Base-by-base conservation (phyloP, 2,329 filamentous ascomycete species). In the Dryadomyces quercivorus region DNA sequence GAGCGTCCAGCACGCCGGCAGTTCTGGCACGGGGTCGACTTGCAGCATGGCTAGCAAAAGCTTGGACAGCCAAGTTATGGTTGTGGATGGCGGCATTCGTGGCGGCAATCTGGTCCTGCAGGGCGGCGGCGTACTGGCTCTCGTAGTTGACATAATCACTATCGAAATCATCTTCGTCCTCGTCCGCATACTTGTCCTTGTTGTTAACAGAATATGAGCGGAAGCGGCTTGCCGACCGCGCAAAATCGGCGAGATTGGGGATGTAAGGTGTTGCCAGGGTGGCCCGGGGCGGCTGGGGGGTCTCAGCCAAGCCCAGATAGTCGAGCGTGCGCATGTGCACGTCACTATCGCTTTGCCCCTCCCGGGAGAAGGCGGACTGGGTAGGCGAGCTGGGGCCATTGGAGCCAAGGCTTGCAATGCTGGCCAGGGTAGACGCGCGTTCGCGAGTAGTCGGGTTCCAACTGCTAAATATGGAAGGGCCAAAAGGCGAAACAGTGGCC, bases 131-230 rank as follows among this genome's bases (percentile, higher is more conserved):
- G 57, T 81, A 81, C 52, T 81, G 75, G 57, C 65, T 75, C 56
- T 82, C 78, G 47, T 79, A 70, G 20, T 70, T 69, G 53, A 80
- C 65, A 56, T 71, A 65, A 21, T 76, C 76, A 20, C 66, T 63
- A 42, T 78, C 83, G 57, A 86, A 88, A 16, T 88, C 84, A 57
- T 90, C 86, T 52, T 90, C 85, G 52, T 90, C 85, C 53, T 89
- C 85, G 62, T 94, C 89, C 2, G 87, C 91, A 63, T 97, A 97
- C 68, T 93, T 94, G 67, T 97, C 92, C 70, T 95, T 96, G 55
- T 95, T 94, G 69, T 98, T 98, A 60, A 98, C 93, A 1, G 93
- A 98, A 69, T 96, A 97, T 1, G 93, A 98, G 49, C 93, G 84
- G 75, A 97, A 95, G 52, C 93, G 83, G 67, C 87, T 97, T 47